Percentiles rank a stretch among this genome's conserved stretches.
These are phyloP conservation scores for Colletotrichum endophyticum DNA, from an alignment of 2,329 filamentous ascomycete genomes.

Conservation along the genomic window DNA sequence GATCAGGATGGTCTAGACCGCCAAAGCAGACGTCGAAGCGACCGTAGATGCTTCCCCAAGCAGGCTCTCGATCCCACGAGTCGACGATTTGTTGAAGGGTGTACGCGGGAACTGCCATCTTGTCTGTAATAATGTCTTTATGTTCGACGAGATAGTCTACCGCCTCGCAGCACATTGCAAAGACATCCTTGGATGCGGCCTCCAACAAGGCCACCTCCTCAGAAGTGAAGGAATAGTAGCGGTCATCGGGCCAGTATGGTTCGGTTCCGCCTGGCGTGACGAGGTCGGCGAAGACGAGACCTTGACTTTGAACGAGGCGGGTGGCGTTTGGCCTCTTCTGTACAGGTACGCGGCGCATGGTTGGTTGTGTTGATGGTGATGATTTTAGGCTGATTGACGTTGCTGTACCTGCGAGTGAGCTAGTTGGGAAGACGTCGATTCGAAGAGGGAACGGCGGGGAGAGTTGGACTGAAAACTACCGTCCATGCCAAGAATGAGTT, in stretches of 20 bases:
- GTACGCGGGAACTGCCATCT: not conserved
- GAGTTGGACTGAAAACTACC: not conserved
- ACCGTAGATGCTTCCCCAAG: conserved; percentile 7
- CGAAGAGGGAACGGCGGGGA: not conserved
- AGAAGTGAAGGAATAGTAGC: not conserved
- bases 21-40: conserved; percentile 3
- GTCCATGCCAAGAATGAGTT: not conserved
- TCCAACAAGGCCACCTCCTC: not conserved
- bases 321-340: not conserved
- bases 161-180: conserved; percentile 1
- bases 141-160: not conserved
- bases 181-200: not conserved
- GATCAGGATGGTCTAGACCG: not conserved
- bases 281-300: not conserved
- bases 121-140: not conserved
- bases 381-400: not conserved
- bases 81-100: not conserved
- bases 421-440: not conserved
- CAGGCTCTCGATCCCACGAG: not conserved
- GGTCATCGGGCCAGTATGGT: conserved; percentile 3
- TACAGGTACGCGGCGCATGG: not conserved
- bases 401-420: not conserved
- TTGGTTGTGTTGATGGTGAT: not conserved
- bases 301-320: not conserved
- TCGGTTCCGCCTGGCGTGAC: not conserved